A percentile compares a stretch with the other conserved stretches of the same genome.
These are phyloP conservation scores for Asterochloris sp. DNA, from an alignment of 139 green algal species.

Conservation along the genomic window DNA sequence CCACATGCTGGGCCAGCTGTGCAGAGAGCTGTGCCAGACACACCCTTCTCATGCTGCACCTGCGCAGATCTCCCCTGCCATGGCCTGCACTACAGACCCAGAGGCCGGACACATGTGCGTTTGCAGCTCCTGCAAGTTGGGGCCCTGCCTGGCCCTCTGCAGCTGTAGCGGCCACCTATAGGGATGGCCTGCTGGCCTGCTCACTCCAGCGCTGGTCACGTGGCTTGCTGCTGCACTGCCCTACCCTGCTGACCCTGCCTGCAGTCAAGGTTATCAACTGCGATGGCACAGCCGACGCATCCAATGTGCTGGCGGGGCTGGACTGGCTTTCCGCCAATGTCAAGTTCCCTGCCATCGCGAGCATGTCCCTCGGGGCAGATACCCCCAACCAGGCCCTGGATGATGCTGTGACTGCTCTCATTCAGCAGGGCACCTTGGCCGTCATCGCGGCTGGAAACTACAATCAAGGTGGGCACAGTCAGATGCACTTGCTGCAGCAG, in stretches of 20 bases:
- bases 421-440: slow-evolving; percentile 37
- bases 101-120: too few relatives aligned
- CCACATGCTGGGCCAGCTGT: too few relatives aligned
- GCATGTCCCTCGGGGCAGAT: slow-evolving; percentile 52
- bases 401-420: slow-evolving; percentile 42
- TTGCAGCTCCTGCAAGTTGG: neutral
- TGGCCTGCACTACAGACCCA: too few relatives aligned
- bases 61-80: too few relatives aligned
- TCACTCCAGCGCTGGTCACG: neutral
- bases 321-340: slow-evolving; percentile 63
- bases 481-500: too few relatives aligned
- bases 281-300: slow-evolving; percentile 44
- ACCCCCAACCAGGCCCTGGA: slow-evolving; percentile 40
- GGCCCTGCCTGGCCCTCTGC: neutral
- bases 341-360: slow-evolving; percentile 49
- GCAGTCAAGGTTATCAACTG: slow-evolving; percentile 56
- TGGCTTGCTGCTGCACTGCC: neutral
- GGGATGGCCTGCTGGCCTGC: neutral
- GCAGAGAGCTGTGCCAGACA: too few relatives aligned
- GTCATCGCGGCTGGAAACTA: slow-evolving; percentile 55
- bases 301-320: slow-evolving; percentile 48
- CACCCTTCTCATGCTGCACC: too few relatives aligned
- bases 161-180: neutral
- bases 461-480: slow-evolving; percentile 13
- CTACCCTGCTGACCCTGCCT: neutral